Conservation (phyloP, 352 stramenopile genomes). For the Globisporangium megalacanthum region DNA sequence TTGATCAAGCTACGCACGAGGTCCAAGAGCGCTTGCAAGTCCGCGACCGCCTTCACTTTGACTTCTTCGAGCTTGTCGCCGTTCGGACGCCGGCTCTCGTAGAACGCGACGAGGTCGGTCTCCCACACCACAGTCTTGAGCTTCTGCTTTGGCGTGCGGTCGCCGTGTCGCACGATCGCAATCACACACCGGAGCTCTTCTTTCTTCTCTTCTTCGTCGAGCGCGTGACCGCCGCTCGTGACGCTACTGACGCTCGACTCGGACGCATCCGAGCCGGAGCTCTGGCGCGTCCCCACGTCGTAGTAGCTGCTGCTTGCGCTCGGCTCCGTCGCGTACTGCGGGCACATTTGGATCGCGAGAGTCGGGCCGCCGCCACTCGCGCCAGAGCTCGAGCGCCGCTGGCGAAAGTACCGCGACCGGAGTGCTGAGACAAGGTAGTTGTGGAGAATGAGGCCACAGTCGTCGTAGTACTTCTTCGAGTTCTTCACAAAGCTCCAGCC, state of each 20-base stretch:
- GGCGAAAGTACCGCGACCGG: slow-evolving; percentile 72
- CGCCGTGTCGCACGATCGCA: slow-evolving; percentile 96
- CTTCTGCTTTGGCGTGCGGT: slow-evolving; percentile 99
- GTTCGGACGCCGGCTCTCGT: slow-evolving; percentile 47
- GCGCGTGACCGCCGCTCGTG: slow-evolving; percentile 30
- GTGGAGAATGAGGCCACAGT: slow-evolving; percentile 94
- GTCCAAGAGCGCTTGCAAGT: slow-evolving; percentile 79
- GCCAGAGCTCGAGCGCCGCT: slow-evolving; percentile 48
- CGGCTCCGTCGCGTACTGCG: slow-evolving; percentile 71
- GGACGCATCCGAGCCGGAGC: slow-evolving; percentile 60
- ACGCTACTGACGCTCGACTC: slow-evolving; percentile 63
- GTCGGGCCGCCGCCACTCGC: slow-evolving; percentile 15
- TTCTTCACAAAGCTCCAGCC: slow-evolving; percentile 99
- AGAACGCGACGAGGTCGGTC: slow-evolving; percentile 80
- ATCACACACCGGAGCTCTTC: slow-evolving; percentile 99
- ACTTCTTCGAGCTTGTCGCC: slow-evolving; percentile 81
- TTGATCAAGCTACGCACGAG: slow-evolving; percentile 80
- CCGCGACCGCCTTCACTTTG: slow-evolving; percentile 76
- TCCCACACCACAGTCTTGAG: slow-evolving; percentile 92
- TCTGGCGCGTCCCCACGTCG: slow-evolving; percentile 35
- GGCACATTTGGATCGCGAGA: slow-evolving; percentile 52
- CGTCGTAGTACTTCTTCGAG: slow-evolving; percentile 98
- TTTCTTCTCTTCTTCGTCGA: slow-evolving; percentile 65
- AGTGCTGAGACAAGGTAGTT: slow-evolving; percentile 84
- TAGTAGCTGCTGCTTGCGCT: slow-evolving; percentile 15